Conservation (phyloP, 2,329 filamentous ascomycete genomes). For the Fusarium sp. region DNA sequence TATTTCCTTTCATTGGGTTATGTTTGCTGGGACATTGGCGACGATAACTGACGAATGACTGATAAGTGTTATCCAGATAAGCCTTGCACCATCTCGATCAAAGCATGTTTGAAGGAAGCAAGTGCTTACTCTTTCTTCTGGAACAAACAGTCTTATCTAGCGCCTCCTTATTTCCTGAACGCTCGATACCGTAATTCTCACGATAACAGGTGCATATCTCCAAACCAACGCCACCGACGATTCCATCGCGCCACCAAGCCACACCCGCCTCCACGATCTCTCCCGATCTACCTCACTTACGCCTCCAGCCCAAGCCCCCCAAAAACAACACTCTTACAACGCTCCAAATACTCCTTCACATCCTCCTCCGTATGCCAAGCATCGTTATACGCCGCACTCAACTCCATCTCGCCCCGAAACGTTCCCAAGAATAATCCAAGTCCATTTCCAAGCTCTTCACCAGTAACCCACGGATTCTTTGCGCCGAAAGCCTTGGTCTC, state of each 20-base stretch:
- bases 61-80: neutral
- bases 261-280: no score
- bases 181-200: neutral
- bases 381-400: constrained; percentile 57
- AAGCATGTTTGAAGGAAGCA: neutral
- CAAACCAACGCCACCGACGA: neutral
- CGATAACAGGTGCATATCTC: neutral
- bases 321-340: constrained; percentile 27
- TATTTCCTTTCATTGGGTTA: neutral
- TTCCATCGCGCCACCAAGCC: neutral
- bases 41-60: neutral
- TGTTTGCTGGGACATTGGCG: neutral
- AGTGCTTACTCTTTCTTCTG: neutral
- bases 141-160: neutral
- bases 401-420: constrained; percentile 49
- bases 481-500: constrained; percentile 45
- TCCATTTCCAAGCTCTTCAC: constrained; percentile 56
- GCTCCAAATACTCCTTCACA: constrained; percentile 37
- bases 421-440: constrained; percentile 55
- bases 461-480: constrained; percentile 56
- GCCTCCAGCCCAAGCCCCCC: neutral
- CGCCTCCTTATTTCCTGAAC: neutral
- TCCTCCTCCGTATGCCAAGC: constrained; percentile 52
- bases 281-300: neutral
- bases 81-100: neutral